phyloP scores from a whole-genome alignment of 495 filamentous ascomycete genomes.

The Xylaria cubensis region DNA sequence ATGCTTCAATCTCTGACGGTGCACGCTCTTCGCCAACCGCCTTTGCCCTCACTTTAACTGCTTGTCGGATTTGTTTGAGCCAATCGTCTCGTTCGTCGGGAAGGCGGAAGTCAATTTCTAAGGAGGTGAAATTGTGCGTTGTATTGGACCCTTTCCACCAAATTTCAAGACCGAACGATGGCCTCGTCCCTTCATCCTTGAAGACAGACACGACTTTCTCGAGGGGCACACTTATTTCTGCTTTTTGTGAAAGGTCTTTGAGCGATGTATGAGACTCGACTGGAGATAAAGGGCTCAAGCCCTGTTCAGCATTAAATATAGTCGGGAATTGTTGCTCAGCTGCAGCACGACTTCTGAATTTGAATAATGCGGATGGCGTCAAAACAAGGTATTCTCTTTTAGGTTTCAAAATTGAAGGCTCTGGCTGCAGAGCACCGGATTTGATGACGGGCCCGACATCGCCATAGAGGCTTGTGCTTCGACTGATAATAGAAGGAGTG shows the following conservation, averaged over 20 bases:
- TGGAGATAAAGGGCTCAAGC: slow-evolving; percentile 22
- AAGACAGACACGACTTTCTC: slow-evolving; percentile 79
- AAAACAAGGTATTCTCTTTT: slow-evolving; percentile 92
- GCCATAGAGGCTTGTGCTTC: slow-evolving; percentile 32
- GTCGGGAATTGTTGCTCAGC: slow-evolving; percentile 52
- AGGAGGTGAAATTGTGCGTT: slow-evolving; percentile 56
- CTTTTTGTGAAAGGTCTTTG: slow-evolving; percentile 24
- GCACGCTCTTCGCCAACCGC: slow-evolving; percentile 58
- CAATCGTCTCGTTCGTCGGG: slow-evolving; percentile 77
- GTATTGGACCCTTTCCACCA: slow-evolving; percentile 75
- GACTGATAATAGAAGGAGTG: slow-evolving; percentile 38
- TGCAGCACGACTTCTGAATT: slow-evolving; percentile 78
- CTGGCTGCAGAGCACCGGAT: slow-evolving; percentile 76
- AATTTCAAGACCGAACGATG: slow-evolving; percentile 82
- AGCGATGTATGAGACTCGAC: slow-evolving; percentile 36
- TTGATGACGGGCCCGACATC: slow-evolving; percentile 33
- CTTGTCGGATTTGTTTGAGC: slow-evolving; percentile 71
- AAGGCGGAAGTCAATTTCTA: slow-evolving; percentile 73
- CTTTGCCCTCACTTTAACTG: slow-evolving; percentile 58
- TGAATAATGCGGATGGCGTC: slow-evolving; percentile 80
- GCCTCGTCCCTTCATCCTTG: slow-evolving; percentile 76
- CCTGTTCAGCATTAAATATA: slow-evolving; percentile 28
- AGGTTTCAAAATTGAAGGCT: slow-evolving; percentile 79
- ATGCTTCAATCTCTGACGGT: slow-evolving; percentile 64
- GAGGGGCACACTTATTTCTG: slow-evolving; percentile 61